Base-by-base conservation (phyloP, 116 monocot genomes). In the Trichopus zeylanicus region DNA sequence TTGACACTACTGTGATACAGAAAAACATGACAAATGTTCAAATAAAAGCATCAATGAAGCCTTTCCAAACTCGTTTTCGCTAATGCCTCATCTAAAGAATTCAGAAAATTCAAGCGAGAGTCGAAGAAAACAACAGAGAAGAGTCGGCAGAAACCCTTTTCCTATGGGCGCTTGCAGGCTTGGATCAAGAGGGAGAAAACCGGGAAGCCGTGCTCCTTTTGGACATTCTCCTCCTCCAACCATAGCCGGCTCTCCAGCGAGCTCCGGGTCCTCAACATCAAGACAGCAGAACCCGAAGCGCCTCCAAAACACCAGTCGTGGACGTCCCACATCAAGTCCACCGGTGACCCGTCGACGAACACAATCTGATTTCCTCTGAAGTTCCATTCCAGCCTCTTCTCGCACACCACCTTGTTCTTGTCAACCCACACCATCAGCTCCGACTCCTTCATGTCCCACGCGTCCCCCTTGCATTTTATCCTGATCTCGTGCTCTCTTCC, bases 321-420 rank as follows among this genome's bases (percentile, higher is more conserved):
- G 46, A 89, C 62, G 48, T 76, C 86, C 91, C 74, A 76, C 86
- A 78, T 69, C 75, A 73, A 27, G 63, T 94, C 94, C 24, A 94
- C 85, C n/a, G 94, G 80, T 18, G 70, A 38, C 8, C 89, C 89
- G 35, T 89, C 89, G 23, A 89, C 56, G 62, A 83, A 89, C 16
- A 94, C 70, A 1, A 80, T 86, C 68, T 89, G 89, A 51, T 89
- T 85, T 48, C 94, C 89, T 22, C 94, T 39, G 60, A 89, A 94
- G 54, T 90, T 90, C 85, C 75, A 89, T 29, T 34, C 63, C 54
- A 93, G 70, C 37, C 67, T 67, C 62, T 55, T 56, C 75, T 71
- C 78, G 4, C 71, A 59, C 39, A 93, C 78, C 60, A 83, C 89
- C 62, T 69, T 71, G 61, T 83, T 93, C 66, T 63, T 71, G 75